These are phyloP conservation scores for Globisporangium irregulare DNA, from an alignment of 352 stramenopile species.

Conservation along the genomic window DNA sequence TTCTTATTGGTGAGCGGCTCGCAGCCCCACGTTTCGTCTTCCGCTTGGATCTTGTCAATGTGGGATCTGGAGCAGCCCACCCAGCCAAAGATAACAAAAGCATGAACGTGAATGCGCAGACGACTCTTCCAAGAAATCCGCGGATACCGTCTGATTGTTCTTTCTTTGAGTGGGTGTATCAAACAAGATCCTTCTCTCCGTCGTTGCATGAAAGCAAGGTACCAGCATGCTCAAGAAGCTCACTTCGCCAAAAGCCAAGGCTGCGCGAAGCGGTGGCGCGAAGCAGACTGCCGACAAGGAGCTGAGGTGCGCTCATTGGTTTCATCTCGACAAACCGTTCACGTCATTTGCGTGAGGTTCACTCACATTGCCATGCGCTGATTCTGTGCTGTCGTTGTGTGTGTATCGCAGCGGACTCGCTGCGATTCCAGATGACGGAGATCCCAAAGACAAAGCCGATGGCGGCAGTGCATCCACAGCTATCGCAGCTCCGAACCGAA, in stretches of 20 bases:
- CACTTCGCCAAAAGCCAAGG: conserved; percentile 32
- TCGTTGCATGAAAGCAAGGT: background rate
- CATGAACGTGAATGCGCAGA: background rate
- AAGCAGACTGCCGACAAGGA: conserved; percentile 1
- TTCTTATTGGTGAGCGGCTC: background rate
- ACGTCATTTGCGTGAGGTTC: too few relatives aligned
- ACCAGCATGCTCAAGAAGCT: conserved; percentile 44
- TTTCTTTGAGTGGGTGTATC: background rate
- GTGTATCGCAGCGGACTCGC: background rate
- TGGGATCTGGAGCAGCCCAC: background rate
- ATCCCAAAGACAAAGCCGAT: background rate
- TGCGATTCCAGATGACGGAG: conserved; percentile 6
- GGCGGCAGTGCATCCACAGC: background rate
- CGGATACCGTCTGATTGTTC: background rate
- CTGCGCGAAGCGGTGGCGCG: background rate
- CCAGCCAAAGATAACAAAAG: background rate
- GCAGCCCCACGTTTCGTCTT: background rate
- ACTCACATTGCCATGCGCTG: background rate
- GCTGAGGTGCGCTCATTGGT: background rate
- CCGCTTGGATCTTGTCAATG: background rate
- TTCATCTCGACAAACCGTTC: too few relatives aligned
- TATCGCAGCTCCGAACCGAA: background rate
- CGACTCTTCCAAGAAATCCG: background rate
- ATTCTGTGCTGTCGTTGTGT: background rate
- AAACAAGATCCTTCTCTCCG: background rate